Percentiles rank a stretch among this genome's conserved stretches.
Evolutionary conservation across 208 protist species (phyloP).

Genomic region (Herpetomonas samuelpessoai): DNA sequence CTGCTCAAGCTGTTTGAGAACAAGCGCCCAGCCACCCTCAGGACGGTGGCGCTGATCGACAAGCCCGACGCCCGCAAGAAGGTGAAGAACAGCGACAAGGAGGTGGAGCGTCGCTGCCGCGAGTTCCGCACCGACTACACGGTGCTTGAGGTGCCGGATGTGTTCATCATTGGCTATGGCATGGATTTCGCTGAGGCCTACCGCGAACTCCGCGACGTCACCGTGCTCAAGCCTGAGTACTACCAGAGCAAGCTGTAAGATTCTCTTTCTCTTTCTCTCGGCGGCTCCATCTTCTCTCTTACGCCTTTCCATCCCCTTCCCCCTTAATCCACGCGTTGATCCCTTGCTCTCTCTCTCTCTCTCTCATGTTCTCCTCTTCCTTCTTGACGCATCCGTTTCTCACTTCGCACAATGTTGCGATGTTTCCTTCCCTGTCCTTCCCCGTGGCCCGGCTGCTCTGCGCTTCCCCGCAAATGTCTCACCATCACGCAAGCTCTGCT

Average conservation of each 20-base stretch:
- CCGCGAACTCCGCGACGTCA: slow-evolving; percentile 79
- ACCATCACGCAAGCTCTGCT: too few relatives aligned
- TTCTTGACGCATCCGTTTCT: too few relatives aligned
- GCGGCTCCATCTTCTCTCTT: too few relatives aligned
- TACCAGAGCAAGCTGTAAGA: slow-evolving; percentile 37
- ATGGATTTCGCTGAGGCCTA: slow-evolving; percentile 86
- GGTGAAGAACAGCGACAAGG: slow-evolving; percentile 7
- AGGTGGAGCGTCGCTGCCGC: not conserved
- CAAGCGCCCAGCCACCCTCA: slow-evolving; percentile 69
- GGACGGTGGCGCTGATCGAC: slow-evolving; percentile 84
- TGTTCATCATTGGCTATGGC: slow-evolving; percentile 91
- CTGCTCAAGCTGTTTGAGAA: slow-evolving; percentile 48
- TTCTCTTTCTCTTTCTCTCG: too few relatives aligned
- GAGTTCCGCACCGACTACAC: slow-evolving; percentile 59
- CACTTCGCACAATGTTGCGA: too few relatives aligned
- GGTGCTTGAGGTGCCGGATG: slow-evolving; percentile 56
- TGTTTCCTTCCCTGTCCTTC: too few relatives aligned
- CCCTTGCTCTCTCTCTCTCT: too few relatives aligned
- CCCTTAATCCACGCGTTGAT: too few relatives aligned
- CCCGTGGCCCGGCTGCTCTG: too few relatives aligned
- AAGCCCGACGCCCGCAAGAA: slow-evolving; percentile 69
- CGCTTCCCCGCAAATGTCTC: too few relatives aligned
- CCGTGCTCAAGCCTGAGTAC: slow-evolving; percentile 55
- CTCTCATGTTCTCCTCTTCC: too few relatives aligned
- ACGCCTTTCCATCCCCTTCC: too few relatives aligned